phyloP scores from a whole-genome alignment of 805 yeast genomes.

The Pichia thaimueangensis region DNA sequence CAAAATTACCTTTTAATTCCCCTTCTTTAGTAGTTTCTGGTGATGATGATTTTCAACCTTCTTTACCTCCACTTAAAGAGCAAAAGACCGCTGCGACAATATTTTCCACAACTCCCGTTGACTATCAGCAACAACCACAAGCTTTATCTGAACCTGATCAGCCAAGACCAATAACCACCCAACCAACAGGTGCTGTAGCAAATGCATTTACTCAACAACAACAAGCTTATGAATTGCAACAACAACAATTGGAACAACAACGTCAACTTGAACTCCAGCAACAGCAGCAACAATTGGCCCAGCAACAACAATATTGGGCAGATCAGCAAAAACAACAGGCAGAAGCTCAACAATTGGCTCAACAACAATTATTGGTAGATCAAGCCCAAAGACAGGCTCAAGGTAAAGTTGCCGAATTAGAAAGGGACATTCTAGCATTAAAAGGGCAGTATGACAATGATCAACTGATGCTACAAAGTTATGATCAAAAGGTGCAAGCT shows the following conservation, averaged over 20 bases:
- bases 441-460: constrained; percentile 82
- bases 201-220: constrained; percentile 42
- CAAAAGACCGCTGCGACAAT: constrained; percentile 13
- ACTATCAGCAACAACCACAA: background rate
- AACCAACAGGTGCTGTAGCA: constrained; percentile 45
- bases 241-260: constrained; percentile 52
- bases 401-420: constrained; percentile 73
- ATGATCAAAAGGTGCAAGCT: constrained; percentile 76
- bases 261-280: constrained; percentile 57
- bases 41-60: constrained; percentile 36
- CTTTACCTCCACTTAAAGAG: constrained; percentile 27
- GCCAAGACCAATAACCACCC: constrained; percentile 35
- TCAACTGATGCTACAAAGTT: constrained; percentile 76
- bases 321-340: constrained; percentile 68
- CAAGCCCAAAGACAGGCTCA: constrained; percentile 71
- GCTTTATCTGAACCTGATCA: background rate
- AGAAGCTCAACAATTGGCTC: constrained; percentile 62
- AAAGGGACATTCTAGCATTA: constrained; percentile 69
- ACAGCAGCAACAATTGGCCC: constrained; percentile 61
- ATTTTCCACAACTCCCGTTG: constrained; percentile 30
- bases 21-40: constrained; percentile 51
- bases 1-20: constrained; percentile 53
- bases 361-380: constrained; percentile 59
- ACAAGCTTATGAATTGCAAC: constrained; percentile 50
- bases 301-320: constrained; percentile 68